Conservation (phyloP, 306 rosid species). For the Vicia villosa region DNA sequence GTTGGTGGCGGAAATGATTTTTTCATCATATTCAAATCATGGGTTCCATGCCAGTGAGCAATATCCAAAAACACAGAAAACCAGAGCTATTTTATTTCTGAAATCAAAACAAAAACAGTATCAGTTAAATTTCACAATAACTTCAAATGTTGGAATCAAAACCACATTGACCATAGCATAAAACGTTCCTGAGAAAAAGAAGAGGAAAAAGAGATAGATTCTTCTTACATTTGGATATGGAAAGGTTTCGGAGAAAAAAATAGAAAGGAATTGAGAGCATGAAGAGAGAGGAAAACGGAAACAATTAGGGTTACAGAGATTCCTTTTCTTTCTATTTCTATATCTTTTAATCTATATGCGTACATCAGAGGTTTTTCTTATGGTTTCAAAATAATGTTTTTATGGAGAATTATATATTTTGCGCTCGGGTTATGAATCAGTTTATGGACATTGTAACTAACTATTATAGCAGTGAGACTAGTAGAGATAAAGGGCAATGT, state of each 20-base stretch:
- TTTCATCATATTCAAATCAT: slow-evolving; percentile 84
- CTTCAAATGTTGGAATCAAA: not conserved
- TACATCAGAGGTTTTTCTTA: not conserved
- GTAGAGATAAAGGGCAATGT: slow-evolving; percentile 35
- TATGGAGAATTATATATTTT: too few relatives aligned
- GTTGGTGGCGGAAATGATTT: too few relatives aligned
- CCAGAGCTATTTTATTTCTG: slow-evolving; percentile 65
- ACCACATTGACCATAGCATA: not conserved
- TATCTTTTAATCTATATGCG: not conserved
- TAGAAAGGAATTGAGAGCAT: not conserved
- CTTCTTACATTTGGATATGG: slow-evolving; percentile 44
- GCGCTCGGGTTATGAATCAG: slow-evolving; percentile 50
- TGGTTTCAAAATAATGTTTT: not conserved
- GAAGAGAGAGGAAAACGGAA: slow-evolving; percentile 43
- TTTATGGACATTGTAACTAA: slow-evolving; percentile 25
- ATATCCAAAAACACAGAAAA: slow-evolving; percentile 95
- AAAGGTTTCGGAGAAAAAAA: slow-evolving; percentile 22
- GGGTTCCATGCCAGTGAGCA: slow-evolving; percentile 99
- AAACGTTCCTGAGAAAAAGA: not conserved
- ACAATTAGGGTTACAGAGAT: slow-evolving; percentile 33
- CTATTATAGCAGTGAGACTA: slow-evolving; percentile 31
- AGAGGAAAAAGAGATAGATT: not conserved
- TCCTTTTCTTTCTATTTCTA: slow-evolving; percentile 28
- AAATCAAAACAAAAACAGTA: not conserved
- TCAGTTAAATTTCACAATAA: not conserved